Base-by-base conservation (phyloP, 208 protist genomes). In the Tetramitus jugosus region DNA sequence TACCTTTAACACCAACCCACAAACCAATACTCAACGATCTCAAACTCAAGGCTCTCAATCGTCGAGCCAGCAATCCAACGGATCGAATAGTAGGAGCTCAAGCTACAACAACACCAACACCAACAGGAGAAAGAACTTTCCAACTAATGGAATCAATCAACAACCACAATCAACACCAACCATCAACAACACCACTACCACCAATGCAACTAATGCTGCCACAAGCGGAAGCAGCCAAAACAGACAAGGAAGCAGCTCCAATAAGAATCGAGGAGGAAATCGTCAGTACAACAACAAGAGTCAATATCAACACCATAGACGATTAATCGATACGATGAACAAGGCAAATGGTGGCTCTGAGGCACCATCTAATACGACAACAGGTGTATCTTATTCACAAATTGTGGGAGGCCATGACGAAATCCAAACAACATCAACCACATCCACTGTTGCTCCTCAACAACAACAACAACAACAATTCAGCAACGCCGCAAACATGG, bases 391-490 rank as follows among this genome's bases (percentile, higher is more conserved):
- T 13, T 65, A 65, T 39, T 65, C 60, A n/a, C 33, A n/a, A 65
- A 65, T 65, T 65, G 60, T 65, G 35, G 60, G 60, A 40, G 60
- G 60, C 35, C 31, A n/a, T n/a, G n/a, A n/a, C n/a, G n/a, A n/a
- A n/a, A n/a, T 26, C 49, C 49, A 10, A 56, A 26, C 49, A 10
- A 26, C 49, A 56, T 56, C 49, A 10, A 56, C 49, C 49, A 56
- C 49, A 10, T 26, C 49, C 49, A 56, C 10, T 20, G 20, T 56
- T 56, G 10, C 49, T 20, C n/a, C n/a, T n/a, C n/a, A 20, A 10
- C 49, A 56, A 56, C 49, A 56, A 20, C 49, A 56, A 56, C 49
- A 56, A 56, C 49, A 56, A 56, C n/a, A n/a, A n/a, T n/a, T n/a
- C n/a, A n/a, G n/a, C n/a, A n/a, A n/a, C n/a, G n/a, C n/a, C n/a